Evolutionary conservation across 371 early-diverging fungal genomes (phyloP).

Genomic region (Coemansia sp.): DNA sequence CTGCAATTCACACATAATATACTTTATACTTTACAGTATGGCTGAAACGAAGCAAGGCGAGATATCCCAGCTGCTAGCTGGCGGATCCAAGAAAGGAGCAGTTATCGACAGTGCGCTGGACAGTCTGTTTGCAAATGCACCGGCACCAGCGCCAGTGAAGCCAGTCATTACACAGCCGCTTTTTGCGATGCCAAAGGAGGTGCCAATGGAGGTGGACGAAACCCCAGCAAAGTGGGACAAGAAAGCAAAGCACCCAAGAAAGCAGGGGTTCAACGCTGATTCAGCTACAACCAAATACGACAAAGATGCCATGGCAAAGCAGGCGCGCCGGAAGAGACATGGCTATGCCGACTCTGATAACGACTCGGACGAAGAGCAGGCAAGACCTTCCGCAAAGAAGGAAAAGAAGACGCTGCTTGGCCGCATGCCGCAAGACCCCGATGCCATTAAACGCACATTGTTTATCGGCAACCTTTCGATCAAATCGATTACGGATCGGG

Average conservation of each 20-base stretch:
- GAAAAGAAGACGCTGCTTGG: conserved; percentile 46
- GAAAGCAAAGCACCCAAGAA: background rate
- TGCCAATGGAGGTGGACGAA: background rate
- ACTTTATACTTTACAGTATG: conserved; percentile 9
- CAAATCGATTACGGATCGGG: conserved; percentile 30
- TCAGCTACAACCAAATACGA: conserved; percentile 2
- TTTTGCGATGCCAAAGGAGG: background rate
- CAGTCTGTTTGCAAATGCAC: conserved; percentile 57
- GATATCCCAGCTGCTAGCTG: conserved; percentile 41
- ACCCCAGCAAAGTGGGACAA: background rate
- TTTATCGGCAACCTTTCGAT: conserved; percentile 40
- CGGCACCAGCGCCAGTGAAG: conserved; percentile 18
- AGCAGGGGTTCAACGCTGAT: background rate
- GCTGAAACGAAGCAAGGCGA: conserved; percentile 29
- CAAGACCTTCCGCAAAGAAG: conserved; percentile 34
- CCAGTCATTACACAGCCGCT: background rate
- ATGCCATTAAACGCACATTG: conserved; percentile 42
- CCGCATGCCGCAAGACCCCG: conserved; percentile 49
- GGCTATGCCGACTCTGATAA: conserved; percentile 12
- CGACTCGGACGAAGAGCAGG: conserved; percentile 19
- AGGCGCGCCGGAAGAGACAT: conserved; percentile 20
- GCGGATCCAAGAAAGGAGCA: conserved; percentile 37
- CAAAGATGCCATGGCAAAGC: conserved; percentile 19
- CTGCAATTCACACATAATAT: background rate
- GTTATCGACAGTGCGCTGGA: conserved; percentile 55